Evolutionary conservation across 345 rosid genomes (phyloP).

Genomic region (Eucalyptus cloeziana): DNA sequence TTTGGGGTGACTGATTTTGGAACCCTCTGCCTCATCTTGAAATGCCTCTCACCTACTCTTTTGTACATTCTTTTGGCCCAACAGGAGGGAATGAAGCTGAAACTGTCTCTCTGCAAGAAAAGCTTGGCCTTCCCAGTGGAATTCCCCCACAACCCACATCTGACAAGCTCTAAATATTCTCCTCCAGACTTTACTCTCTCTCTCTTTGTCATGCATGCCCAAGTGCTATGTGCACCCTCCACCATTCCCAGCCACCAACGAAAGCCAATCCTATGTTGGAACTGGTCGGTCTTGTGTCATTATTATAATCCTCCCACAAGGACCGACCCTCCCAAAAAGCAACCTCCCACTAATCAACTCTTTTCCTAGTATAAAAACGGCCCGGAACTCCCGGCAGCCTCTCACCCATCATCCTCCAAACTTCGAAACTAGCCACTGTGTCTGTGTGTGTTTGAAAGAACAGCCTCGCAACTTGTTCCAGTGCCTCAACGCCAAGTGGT

Average conservation of each 20-base stretch:
- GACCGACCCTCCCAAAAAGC: neutral
- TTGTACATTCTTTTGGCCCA: neutral
- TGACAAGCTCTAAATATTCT: neutral
- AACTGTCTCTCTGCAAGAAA: neutral
- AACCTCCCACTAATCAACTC: conserved; percentile 2
- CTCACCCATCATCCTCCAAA: neutral
- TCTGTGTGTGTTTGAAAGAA: too few species aligned
- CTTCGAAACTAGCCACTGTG: neutral
- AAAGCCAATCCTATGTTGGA: neutral
- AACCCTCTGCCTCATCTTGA: neutral
- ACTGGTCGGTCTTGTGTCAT: conserved; percentile 3
- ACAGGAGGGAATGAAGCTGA: neutral
- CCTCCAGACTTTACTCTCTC: neutral
- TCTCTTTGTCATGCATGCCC: neutral
- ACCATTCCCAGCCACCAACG: neutral
- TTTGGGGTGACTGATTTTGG: neutral
- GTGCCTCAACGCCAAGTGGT: conserved; percentile 3
- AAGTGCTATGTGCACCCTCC: neutral
- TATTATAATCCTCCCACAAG: neutral
- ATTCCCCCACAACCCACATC: neutral
- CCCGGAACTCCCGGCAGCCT: neutral
- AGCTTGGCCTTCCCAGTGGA: neutral
- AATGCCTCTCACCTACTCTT: neutral
- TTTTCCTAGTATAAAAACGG: neutral
- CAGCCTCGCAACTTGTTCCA: conserved; percentile 2